phyloP scores from a whole-genome alignment of 1,139 yeast genomes.

The Protomyces arabidopsidicola region DNA sequence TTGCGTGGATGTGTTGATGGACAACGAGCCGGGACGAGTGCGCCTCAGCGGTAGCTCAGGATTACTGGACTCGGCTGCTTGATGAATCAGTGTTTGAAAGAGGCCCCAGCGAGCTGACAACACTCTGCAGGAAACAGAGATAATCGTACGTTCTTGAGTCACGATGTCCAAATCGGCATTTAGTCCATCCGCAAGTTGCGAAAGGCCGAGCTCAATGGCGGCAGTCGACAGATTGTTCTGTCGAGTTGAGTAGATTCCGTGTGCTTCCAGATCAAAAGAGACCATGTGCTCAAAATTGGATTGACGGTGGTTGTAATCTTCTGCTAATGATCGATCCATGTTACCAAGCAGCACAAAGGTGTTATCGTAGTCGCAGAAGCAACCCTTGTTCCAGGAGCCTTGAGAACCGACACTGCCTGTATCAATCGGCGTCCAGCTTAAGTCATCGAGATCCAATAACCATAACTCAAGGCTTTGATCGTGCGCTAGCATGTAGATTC shows the following conservation, averaged over 20 bases:
- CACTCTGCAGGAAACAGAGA: constrained; percentile 29
- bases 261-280: constrained; percentile 29
- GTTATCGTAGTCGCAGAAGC: constrained; percentile 13
- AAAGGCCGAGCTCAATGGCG: constrained; percentile 23
- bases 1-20: background rate
- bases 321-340: constrained; percentile 25
- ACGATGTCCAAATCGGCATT: constrained; percentile 29
- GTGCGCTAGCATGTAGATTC: constrained; percentile 28
- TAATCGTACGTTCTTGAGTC: constrained; percentile 26
- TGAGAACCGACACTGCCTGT: background rate
- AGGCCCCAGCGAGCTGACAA: constrained; percentile 27
- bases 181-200: constrained; percentile 1
- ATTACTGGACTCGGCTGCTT: background rate
- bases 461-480: constrained; percentile 27
- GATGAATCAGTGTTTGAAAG: background rate
- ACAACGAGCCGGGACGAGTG: background rate
- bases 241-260: constrained; percentile 19
- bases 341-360: constrained; percentile 28
- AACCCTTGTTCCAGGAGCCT: constrained; percentile 30
- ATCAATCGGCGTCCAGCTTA: constrained; percentile 21
- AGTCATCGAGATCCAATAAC: constrained; percentile 17
- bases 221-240: constrained; percentile 2
- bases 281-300: constrained; percentile 29
- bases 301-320: constrained; percentile 31
- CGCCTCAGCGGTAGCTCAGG: background rate